A percentile compares a stretch with the other conserved stretches of the same genome.
These are phyloP conservation scores for Geranium incanum DNA, from an alignment of 441 rosid species.

Conservation along the genomic window DNA sequence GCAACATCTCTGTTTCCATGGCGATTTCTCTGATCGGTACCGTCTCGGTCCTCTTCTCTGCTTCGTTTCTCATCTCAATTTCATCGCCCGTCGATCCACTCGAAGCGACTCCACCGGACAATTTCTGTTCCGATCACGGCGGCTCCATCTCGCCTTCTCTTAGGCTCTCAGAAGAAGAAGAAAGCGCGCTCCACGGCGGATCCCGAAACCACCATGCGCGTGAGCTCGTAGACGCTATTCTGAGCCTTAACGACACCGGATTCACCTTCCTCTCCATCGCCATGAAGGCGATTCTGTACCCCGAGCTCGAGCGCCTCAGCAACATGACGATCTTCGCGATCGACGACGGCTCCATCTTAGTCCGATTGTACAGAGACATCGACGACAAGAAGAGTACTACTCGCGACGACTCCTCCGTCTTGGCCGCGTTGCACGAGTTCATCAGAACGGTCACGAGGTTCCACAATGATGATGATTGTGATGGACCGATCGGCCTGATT, in stretches of 20 bases:
- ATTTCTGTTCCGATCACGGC: constrained; percentile 31
- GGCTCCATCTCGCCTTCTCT: constrained; percentile 19
- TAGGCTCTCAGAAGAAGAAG: too few relatives aligned
- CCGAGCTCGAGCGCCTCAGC: constrained; percentile 36
- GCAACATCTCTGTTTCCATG: not conserved
- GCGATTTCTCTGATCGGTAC: not conserved
- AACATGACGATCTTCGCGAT: constrained; percentile 55
- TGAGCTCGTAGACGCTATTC: constrained; percentile 56
- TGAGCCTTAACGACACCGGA: constrained; percentile 52
- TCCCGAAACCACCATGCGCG: constrained; percentile 33
- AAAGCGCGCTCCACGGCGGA: constrained; percentile 21
- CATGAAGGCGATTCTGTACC: constrained; percentile 33
- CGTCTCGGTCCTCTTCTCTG: not conserved
- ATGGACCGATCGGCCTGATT: too few relatives aligned
- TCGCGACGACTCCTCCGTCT: constrained; percentile 41
- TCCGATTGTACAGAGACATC: constrained; percentile 1
- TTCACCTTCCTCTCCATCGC: constrained; percentile 48
- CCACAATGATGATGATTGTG: not conserved
- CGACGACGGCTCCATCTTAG: constrained; percentile 47
- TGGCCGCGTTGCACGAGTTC: constrained; percentile 44
- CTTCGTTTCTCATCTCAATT: not conserved
- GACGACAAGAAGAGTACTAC: too few relatives aligned
- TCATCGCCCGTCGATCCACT: not conserved
- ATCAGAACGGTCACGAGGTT: constrained; percentile 34
- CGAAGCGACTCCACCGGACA: not conserved